Conservation (phyloP, 164 flowering plant species). For the Protea cynaroides region DNA sequence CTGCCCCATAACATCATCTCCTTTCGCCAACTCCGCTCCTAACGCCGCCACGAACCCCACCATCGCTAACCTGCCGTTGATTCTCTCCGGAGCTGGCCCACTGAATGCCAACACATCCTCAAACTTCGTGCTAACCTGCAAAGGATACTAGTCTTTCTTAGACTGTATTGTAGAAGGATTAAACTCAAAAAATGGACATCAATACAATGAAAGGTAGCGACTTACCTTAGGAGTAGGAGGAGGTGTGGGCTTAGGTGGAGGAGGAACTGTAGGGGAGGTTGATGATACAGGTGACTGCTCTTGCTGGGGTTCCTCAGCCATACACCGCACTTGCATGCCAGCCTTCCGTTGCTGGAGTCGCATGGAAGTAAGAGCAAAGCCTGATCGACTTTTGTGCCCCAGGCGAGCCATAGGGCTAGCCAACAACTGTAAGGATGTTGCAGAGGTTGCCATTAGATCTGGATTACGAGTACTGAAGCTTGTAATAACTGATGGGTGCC, state of each 20-base stretch:
- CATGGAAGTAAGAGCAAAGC: background rate
- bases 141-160: no score
- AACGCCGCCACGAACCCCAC: slow-evolving; percentile 76
- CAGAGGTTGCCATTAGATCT: slow-evolving; percentile 22
- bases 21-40: slow-evolving; percentile 59
- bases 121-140: no score
- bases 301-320: slow-evolving; percentile 3
- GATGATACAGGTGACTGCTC: background rate
- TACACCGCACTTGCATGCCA: slow-evolving; percentile 8
- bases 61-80: slow-evolving; percentile 91
- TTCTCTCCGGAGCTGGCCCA: slow-evolving; percentile 55
- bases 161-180: no score
- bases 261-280: no score
- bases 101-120: no score
- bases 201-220: no score
- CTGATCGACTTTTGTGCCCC: background rate
- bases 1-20: slow-evolving; percentile 57
- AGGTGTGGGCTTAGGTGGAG: no score
- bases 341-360: slow-evolving; percentile 1
- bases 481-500: no score
- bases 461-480: no score
- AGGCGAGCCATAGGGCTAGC: slow-evolving; percentile 4
- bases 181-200: no score
- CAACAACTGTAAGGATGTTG: no score
- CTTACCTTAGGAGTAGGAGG: no score